Evolutionary conservation across 225 moss, liverwort and hornwort genomes (phyloP), one percentile per base, ranked within the genome.

Genomic region (Neckera pumila): DNA sequence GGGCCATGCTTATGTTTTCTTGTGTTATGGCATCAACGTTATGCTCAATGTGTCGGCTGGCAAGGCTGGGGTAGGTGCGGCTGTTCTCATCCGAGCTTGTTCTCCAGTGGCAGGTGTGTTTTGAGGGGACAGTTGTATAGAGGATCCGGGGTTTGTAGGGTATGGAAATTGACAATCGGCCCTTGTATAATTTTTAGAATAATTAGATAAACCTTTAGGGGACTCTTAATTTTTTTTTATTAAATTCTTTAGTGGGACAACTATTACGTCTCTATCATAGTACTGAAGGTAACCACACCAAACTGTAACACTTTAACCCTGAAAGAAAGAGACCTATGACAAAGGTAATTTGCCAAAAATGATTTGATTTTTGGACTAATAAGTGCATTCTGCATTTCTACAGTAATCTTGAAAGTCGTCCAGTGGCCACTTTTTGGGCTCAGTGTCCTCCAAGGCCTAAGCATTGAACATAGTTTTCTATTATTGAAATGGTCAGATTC

Each of bases 11-110:
- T 99, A 99, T 81, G 94, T 99, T 61, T 99, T 92, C 81, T 84
- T 99, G 74, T 99, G 98, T 91, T 99, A 99, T 76, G 98, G 98
- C 58, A 89, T 92, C 80, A 96, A 97, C 47, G 80, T 92, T 22
- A 97, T 99, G 98, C 96, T 99, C 58, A 99, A 99, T 88, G 94
- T 99, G 76, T 92, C 94, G 27, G 97, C 98, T 73, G 96, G 90
- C 88, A 90, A 89, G 60, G 91, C 65, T 16, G 97, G 96, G 47
- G 91, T 96, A 9, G 98, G 97, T 80, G 92, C 97, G 47, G 98
- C 96, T 38, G 97, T 97, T 40, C 95, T 99, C 69, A 96, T 99
- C 51, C 94, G 98, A 88, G 92, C 98, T 54, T 99, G 98, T 89
- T 96, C 94, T 88, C 98, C 98, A 88, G 94, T 99, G 74, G 91